Percentiles rank a stretch among this genome's conserved stretches.
Conservation (phyloP, 345 rosid genomes). For the Nephelium lappaceum region DNA sequence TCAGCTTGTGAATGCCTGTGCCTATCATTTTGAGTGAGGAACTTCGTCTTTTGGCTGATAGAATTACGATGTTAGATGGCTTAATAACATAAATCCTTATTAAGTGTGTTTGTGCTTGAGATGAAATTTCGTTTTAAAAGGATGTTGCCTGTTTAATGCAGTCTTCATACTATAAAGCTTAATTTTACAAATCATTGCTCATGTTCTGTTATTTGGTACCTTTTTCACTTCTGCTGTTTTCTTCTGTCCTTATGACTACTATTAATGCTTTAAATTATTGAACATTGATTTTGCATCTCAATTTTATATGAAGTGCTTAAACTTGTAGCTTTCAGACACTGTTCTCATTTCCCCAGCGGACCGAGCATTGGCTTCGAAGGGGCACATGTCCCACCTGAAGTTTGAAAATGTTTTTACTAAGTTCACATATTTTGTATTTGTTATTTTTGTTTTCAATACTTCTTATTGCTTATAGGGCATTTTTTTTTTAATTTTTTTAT, state of each 20-base stretch:
- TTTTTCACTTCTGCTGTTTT: not conserved
- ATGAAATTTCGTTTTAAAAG: not conserved
- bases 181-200: not conserved
- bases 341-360: no score
- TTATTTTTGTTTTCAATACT: no score
- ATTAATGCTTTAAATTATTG: not conserved
- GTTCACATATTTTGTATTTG: no score
- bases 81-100: not conserved
- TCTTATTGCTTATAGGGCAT: no score
- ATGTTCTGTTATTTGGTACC: not conserved
- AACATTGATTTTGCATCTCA: not conserved
- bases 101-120: not conserved
- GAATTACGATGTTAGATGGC: not conserved
- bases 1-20: not conserved
- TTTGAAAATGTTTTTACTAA: no score
- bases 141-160: constrained; percentile 9
- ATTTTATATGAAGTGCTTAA: not conserved
- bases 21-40: not conserved
- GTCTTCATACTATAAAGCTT: not conserved
- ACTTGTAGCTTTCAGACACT: constrained; percentile 1
- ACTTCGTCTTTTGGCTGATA: not conserved
- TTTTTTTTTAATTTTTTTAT: no score
- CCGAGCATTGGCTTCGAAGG: no score
- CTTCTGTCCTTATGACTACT: not conserved
- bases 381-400: no score